phyloP scores from a whole-genome alignment of 371 early-diverging fungal species.

The Nematocida sp. region DNA sequence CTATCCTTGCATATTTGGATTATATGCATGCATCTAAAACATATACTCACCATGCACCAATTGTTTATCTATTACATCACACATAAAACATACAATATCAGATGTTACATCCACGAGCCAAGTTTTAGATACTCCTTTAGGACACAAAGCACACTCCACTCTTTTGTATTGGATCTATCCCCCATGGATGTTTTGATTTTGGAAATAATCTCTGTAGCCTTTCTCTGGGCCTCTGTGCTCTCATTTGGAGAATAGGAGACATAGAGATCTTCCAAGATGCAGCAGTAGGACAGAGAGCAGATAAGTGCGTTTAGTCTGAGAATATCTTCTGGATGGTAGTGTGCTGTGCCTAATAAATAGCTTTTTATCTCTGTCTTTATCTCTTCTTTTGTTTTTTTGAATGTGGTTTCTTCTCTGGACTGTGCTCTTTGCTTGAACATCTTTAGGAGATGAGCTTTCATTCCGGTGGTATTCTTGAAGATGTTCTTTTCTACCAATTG shows the following conservation, averaged over 20 bases:
- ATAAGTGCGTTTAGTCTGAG: constrained; percentile 16
- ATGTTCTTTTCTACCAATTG: constrained; percentile 24
- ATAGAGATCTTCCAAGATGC: constrained; percentile 22
- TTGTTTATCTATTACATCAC: background rate
- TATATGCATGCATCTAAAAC: constrained; percentile 41
- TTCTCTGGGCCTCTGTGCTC: constrained; percentile 23
- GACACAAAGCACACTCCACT: constrained; percentile 31
- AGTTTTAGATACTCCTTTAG: constrained; percentile 34
- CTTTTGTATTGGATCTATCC: background rate
- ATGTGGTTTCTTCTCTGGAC: background rate
- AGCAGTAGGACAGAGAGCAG: constrained; percentile 34
- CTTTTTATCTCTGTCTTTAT: background rate
- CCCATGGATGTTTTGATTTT: constrained; percentile 15
- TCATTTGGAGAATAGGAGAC: constrained; percentile 11
- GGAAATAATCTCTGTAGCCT: constrained; percentile 14
- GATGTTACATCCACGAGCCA: constrained; percentile 24
- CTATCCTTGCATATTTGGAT: background rate
- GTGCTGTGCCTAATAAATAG: constrained; percentile 3
- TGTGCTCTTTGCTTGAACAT: background rate
- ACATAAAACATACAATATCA: background rate
- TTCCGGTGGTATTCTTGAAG: constrained; percentile 23
- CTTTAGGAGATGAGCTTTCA: constrained; percentile 5
- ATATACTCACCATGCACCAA: constrained; percentile 34
- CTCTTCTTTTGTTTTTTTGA: constrained; percentile 22
- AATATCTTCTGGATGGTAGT: constrained; percentile 19